These are phyloP conservation scores for Emericellopsis atlantica DNA, from an alignment of 2,329 filamentous ascomycete species.

Conservation along the genomic window DNA sequence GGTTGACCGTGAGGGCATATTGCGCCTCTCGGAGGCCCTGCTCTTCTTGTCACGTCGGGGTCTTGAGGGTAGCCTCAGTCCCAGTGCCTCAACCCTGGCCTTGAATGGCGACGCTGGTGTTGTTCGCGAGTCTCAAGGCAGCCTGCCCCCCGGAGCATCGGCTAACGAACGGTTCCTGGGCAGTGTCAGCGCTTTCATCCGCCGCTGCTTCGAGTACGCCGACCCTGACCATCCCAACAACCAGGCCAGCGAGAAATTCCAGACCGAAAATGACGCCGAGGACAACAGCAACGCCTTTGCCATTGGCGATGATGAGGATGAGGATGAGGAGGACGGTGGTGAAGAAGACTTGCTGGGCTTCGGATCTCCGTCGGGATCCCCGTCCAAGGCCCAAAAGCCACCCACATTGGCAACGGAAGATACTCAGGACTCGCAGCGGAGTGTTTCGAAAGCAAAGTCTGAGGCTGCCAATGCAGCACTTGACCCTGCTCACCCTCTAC, in stretches of 20 bases:
- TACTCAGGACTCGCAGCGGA: constrained; percentile 12
- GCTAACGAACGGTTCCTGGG: constrained; percentile 82
- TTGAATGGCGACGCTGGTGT: constrained; percentile 25
- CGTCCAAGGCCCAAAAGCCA: constrained; percentile 27
- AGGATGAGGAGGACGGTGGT: constrained; percentile 7
- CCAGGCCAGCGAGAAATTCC: constrained; percentile 23
- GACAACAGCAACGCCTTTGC: constrained; percentile 45
- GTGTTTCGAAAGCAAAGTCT: constrained; percentile 50
- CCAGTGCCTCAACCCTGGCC: constrained; percentile 46
- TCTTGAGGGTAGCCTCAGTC: constrained; percentile 60
- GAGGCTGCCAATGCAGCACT: constrained; percentile 80
- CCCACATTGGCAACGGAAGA: constrained; percentile 25
- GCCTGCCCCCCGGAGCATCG: constrained; percentile 36
- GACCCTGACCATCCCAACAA: constrained; percentile 73
- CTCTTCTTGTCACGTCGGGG: constrained; percentile 86
- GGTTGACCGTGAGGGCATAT: constrained; percentile 88
- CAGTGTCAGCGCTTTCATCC: constrained; percentile 90
- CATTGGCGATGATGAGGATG: constrained; percentile 56
- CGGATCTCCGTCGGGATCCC: constrained; percentile 30
- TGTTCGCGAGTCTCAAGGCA: constrained; percentile 19
- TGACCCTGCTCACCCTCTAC: constrained; percentile 82
- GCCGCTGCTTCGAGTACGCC: constrained; percentile 94
- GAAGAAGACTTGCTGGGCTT: constrained; percentile 50
- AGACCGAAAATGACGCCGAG: constrained; percentile 10
- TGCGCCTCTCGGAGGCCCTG: constrained; percentile 87